Conservation (phyloP, 228 moss, liverwort and hornwort genomes). For the Sphagnum magellanicum region DNA sequence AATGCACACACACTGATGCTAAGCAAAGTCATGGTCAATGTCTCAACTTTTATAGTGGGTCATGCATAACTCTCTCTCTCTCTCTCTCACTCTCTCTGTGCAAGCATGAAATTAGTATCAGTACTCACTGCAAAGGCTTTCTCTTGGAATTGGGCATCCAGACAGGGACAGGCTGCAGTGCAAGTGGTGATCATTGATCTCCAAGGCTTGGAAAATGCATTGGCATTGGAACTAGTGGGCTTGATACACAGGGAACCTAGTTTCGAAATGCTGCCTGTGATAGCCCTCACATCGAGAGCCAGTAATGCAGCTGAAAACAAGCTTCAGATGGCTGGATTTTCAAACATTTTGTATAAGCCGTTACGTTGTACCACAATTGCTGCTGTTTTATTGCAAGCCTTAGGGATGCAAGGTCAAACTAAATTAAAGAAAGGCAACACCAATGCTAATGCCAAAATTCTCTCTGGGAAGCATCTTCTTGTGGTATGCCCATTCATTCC, state of each 20-base stretch:
- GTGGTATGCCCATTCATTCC: slow-evolving; percentile 40
- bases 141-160: neutral
- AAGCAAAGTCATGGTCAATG: neutral
- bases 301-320: slow-evolving; percentile 28
- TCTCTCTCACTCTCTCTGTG: no score
- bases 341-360: slow-evolving; percentile 57
- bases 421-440: slow-evolving; percentile 22
- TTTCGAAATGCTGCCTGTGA: slow-evolving; percentile 43
- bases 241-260: slow-evolving; percentile 10
- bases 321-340: slow-evolving; percentile 50
- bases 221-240: slow-evolving; percentile 19
- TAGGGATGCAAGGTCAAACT: slow-evolving; percentile 38
- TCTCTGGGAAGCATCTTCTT: slow-evolving; percentile 55
- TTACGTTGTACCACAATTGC: slow-evolving; percentile 60
- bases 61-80: no score
- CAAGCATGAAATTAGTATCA: no score
- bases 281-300: slow-evolving; percentile 42
- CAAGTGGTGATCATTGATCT: slow-evolving; percentile 28
- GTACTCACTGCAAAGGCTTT: no score
- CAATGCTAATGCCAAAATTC: slow-evolving; percentile 37
- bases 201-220: slow-evolving; percentile 18
- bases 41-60: neutral
- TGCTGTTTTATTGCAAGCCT: slow-evolving; percentile 49
- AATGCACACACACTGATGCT: neutral
- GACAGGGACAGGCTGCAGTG: slow-evolving; percentile 11